Evolutionary conservation across 257 asterid species (phyloP).

Genomic region (Cruciata laevipes): DNA sequence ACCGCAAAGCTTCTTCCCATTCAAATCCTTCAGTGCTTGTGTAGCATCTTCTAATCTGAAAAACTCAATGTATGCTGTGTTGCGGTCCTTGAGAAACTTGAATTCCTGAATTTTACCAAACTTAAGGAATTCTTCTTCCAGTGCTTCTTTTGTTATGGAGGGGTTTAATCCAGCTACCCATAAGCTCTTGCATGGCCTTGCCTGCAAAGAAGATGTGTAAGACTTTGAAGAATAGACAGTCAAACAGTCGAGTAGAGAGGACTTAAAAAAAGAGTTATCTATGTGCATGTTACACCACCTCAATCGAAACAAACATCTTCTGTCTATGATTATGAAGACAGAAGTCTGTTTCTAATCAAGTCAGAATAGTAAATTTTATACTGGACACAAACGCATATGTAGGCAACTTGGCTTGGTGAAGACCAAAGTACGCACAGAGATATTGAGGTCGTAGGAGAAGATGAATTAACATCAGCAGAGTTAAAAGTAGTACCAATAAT

Average conservation of each 20-base stretch:
- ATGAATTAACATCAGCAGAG: neutral
- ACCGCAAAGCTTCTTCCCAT: slow-evolving; percentile 68
- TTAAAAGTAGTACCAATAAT: too few relatives aligned
- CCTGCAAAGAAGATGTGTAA: slow-evolving; percentile 42
- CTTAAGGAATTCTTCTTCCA: slow-evolving; percentile 74
- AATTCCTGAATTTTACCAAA: slow-evolving; percentile 83
- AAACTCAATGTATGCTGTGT: slow-evolving; percentile 79
- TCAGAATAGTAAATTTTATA: neutral
- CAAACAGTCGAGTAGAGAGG: neutral
- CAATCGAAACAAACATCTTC: neutral
- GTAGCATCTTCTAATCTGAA: slow-evolving; percentile 71
- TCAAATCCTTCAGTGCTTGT: slow-evolving; percentile 69
- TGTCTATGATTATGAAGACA: neutral
- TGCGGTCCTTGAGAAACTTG: slow-evolving; percentile 73
- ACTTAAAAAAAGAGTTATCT: neutral
- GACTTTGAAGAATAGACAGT: slow-evolving; percentile 9
- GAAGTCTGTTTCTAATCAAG: neutral
- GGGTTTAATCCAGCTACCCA: slow-evolving; percentile 94
- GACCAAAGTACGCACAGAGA: neutral
- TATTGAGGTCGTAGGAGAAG: neutral
- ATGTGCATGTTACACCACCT: neutral
- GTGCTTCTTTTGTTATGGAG: slow-evolving; percentile 63
- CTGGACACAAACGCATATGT: neutral
- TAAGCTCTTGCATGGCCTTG: slow-evolving; percentile 88
- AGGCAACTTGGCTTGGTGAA: neutral